phyloP scores from a whole-genome alignment of 192 early-diverging fungal species.

The Coemansia sp. region DNA sequence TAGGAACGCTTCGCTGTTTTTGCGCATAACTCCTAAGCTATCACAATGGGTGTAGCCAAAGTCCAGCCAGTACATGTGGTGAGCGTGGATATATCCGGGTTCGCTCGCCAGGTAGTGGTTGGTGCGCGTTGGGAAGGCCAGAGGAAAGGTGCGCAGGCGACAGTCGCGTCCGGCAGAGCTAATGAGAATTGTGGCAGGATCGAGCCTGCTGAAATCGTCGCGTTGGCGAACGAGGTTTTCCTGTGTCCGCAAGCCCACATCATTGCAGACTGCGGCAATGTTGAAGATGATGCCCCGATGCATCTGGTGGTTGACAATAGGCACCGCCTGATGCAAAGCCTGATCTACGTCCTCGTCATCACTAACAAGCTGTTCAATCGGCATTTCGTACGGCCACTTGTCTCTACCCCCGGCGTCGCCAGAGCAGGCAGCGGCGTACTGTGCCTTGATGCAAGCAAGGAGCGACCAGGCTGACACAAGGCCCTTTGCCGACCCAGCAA shows the following conservation, averaged over 20 bases:
- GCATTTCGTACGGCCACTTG: conserved; percentile 8
- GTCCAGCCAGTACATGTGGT: conserved; percentile 13
- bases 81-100: neutral
- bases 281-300: conserved; percentile 10
- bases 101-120: conserved; percentile 4
- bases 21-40: no score
- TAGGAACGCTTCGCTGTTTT: no score
- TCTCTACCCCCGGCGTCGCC: no score
- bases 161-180: conserved; percentile 10
- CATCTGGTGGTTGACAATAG: conserved; percentile 15
- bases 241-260: neutral
- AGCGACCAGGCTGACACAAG: conserved; percentile 19
- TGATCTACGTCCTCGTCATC: no score
- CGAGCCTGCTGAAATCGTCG: conserved; percentile 7
- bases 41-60: no score
- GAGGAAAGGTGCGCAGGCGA: conserved; percentile 10
- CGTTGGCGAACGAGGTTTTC: neutral
- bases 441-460: conserved; percentile 1
- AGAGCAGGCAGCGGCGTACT: neutral
- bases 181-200: conserved; percentile 11
- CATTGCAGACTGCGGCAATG: neutral
- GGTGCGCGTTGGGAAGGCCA: conserved; percentile 14
- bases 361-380: neutral
- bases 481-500: conserved; percentile 29
- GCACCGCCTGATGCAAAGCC: no score